A percentile compares a stretch with the other conserved stretches of the same genome.
phyloP scores from a whole-genome alignment of 352 stramenopile species.

The Phytophthora nicotianae region DNA sequence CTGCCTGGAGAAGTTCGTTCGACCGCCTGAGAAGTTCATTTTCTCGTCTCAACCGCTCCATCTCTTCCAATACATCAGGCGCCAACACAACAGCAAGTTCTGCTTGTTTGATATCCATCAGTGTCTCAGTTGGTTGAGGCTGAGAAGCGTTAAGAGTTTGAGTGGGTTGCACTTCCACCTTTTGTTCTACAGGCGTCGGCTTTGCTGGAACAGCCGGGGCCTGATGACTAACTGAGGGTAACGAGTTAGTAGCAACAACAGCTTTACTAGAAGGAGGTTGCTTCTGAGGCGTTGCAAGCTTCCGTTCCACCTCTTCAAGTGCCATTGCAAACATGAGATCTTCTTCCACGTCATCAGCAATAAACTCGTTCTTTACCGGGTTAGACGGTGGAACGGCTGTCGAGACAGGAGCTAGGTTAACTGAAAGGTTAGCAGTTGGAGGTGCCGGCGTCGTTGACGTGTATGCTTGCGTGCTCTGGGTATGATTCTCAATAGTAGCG shows the following conservation, averaged over 20 bases:
- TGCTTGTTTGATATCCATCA: constrained; percentile 4
- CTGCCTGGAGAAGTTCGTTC: constrained; percentile 65
- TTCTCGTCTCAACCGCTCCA: constrained; percentile 68
- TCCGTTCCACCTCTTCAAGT: constrained; percentile 68
- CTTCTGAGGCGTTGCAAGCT: constrained; percentile 42
- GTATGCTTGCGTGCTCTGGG: not conserved
- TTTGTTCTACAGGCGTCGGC: not conserved
- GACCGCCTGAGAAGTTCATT: constrained; percentile 69
- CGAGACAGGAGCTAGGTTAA: not conserved
- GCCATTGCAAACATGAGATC: constrained; percentile 69
- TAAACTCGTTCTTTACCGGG: constrained; percentile 50
- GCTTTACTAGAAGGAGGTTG: not conserved
- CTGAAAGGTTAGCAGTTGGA: not conserved
- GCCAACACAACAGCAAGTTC: constrained; percentile 4
- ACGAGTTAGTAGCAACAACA: constrained; percentile 8
- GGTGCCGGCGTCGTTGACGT: not conserved
- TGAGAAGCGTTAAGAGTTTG: constrained; percentile 3
- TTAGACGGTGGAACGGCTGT: not conserved
- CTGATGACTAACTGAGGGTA: constrained; percentile 4
- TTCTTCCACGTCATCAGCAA: constrained; percentile 66
- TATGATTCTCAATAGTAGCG: not conserved
- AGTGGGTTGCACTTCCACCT: constrained; percentile 2
- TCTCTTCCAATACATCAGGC: constrained; percentile 56
- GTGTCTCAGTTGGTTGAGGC: not conserved
- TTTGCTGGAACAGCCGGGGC: constrained; percentile 2